Conservation (phyloP, 2,329 filamentous ascomycete genomes). For the Acephala macrosclerotiorum region DNA sequence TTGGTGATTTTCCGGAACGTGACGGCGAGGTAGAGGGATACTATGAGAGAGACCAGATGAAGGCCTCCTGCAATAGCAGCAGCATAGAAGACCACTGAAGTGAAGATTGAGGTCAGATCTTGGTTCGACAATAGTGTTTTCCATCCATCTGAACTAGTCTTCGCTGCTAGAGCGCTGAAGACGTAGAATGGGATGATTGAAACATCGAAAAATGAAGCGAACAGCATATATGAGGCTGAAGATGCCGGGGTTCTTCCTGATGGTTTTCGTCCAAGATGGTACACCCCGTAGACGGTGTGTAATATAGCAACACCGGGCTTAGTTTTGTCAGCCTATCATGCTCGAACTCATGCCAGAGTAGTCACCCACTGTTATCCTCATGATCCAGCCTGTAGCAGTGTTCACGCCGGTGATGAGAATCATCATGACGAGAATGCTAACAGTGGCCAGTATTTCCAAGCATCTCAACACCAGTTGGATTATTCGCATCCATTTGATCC, state of each 20-base stretch:
- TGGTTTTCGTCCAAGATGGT: conserved; percentile 77
- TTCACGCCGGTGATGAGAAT: conserved; percentile 77
- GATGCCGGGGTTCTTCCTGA: conserved; percentile 78
- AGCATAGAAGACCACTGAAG: conserved; percentile 72
- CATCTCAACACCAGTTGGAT: conserved; percentile 74
- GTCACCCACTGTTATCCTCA: conserved; percentile 74
- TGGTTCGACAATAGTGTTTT: conserved; percentile 69
- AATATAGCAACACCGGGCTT: conserved; percentile 79
- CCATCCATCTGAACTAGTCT: conserved; percentile 60
- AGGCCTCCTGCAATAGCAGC: conserved; percentile 69
- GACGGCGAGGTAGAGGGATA: conserved; percentile 78
- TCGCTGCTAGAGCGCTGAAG: conserved; percentile 58
- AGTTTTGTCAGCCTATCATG: conserved; percentile 31
- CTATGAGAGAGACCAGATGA: conserved; percentile 72
- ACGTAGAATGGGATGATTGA: conserved; percentile 61
- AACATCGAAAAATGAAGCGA: conserved; percentile 76
- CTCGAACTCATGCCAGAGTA: not conserved
- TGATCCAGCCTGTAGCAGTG: conserved; percentile 73
- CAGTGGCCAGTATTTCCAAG: conserved; percentile 70
- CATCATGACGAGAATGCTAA: conserved; percentile 76
- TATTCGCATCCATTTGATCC: conserved; percentile 73
- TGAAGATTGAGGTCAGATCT: conserved; percentile 62
- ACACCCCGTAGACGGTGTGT: conserved; percentile 79
- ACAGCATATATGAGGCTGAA: conserved; percentile 88
- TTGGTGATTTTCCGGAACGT: conserved; percentile 83